Evolutionary conservation across 2,329 filamentous ascomycete species (phyloP).

Genomic region (Trichocomaceae sp.): DNA sequence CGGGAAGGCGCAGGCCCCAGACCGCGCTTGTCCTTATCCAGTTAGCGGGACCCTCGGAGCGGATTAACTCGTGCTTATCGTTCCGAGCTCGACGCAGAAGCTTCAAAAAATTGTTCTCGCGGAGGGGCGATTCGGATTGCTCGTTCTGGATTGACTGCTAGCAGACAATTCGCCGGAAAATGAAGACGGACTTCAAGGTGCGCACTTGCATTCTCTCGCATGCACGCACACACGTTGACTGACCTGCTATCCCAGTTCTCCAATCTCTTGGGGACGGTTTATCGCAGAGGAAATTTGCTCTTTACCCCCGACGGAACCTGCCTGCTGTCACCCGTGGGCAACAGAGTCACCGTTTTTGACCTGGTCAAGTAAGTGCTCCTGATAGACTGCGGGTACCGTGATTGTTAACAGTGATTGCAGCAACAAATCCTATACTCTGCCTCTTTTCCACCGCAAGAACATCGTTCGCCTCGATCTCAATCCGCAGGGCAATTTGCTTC

Average conservation of each 20-base stretch:
- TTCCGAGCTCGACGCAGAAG: slow-evolving; percentile 12
- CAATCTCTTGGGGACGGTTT: slow-evolving; percentile 95
- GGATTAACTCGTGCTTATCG: slow-evolving; percentile 27
- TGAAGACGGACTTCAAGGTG: slow-evolving; percentile 99
- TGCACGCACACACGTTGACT: slow-evolving; percentile 10
- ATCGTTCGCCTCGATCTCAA: slow-evolving; percentile 82
- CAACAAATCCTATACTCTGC: slow-evolving; percentile 49
- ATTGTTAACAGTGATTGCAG: slow-evolving; percentile 18
- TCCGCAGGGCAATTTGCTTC: slow-evolving; percentile 81
- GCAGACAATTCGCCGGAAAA: slow-evolving; percentile 34
- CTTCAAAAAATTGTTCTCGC: slow-evolving; percentile 14
- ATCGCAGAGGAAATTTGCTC: slow-evolving; percentile 93
- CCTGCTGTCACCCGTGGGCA: slow-evolving; percentile 92
- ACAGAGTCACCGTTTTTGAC: slow-evolving; percentile 92
- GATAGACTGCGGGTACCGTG: neutral
- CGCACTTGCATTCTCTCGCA: slow-evolving; percentile 1
- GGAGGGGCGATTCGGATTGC: slow-evolving; percentile 10
- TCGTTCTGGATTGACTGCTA: neutral
- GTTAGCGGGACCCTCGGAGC: slow-evolving; percentile 20
- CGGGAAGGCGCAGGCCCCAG: slow-evolving; percentile 22
- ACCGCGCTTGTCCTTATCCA: slow-evolving; percentile 23
- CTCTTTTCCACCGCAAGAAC: slow-evolving; percentile 83
- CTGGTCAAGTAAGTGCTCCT: slow-evolving; percentile 68
- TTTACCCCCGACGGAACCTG: slow-evolving; percentile 95
- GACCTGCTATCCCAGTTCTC: slow-evolving; percentile 63